phyloP scores from a whole-genome alignment of 495 filamentous ascomycete genomes.

The Xeromyces bisporus region DNA sequence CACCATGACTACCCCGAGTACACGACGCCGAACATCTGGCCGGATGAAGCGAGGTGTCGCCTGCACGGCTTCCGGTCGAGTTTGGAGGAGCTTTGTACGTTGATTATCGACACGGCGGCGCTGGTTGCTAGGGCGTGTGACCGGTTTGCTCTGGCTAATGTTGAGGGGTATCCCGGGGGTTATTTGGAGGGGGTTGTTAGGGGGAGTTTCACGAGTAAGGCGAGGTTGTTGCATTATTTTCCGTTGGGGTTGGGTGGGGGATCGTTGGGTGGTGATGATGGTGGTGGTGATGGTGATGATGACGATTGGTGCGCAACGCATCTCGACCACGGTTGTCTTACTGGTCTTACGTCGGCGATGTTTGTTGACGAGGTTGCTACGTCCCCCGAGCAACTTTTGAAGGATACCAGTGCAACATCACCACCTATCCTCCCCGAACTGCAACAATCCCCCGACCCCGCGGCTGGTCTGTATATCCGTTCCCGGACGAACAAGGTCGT shows the following conservation, averaged over 20 bases:
- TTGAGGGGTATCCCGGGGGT: conserved; percentile 52
- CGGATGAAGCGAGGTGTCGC: conserved; percentile 34
- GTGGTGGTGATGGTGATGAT: conserved; percentile 27
- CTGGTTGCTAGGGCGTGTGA: conserved; percentile 83
- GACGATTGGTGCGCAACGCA: conserved; percentile 97
- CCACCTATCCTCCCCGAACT: conserved; percentile 48
- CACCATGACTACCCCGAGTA: conserved; percentile 51
- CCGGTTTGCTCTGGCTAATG: conserved; percentile 59
- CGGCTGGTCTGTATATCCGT: conserved; percentile 80
- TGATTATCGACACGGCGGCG: conserved; percentile 79
- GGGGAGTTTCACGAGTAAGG: conserved; percentile 77
- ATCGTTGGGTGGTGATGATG: conserved; percentile 2
- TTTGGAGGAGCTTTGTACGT: conserved; percentile 56
- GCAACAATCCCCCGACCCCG: conserved; percentile 53
- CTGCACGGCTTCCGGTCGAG: conserved; percentile 57
- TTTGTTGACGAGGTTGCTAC: conserved; percentile 65
- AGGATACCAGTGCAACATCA: conserved; percentile 7
- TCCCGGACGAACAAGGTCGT: conserved; percentile 60
- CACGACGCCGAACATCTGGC: conserved; percentile 74
- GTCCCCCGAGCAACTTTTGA: conserved; percentile 17
- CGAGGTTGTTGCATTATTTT: conserved; percentile 86
- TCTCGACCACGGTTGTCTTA: conserved; percentile 83
- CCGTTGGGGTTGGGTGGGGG: conserved; percentile 17
- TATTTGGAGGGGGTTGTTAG: conserved; percentile 80
- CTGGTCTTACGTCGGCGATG: conserved; percentile 87